Evolutionary conservation across 768 basidiomycete species (phyloP).

Genomic region (Leucosporidium creatinivorum): DNA sequence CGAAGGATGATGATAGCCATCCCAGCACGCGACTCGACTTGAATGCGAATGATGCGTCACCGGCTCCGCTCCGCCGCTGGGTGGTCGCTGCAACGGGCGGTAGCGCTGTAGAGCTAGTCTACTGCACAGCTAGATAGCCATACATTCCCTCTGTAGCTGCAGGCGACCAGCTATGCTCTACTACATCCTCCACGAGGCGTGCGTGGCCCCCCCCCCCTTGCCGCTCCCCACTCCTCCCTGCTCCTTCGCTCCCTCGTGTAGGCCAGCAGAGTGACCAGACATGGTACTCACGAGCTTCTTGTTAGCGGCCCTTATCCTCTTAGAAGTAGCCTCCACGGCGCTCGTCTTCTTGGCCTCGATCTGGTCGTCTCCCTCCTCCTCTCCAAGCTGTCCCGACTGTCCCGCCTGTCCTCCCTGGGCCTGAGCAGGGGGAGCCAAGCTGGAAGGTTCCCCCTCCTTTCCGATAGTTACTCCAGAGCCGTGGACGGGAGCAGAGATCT

Average conservation of each 20-base stretch:
- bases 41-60: no score
- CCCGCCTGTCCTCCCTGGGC: no score
- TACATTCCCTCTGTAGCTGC: background rate
- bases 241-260: no score
- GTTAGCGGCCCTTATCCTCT: constrained; percentile 33
- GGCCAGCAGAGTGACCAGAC: no score
- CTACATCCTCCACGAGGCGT: no score
- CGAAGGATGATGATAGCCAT: no score
- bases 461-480: background rate
- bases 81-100: background rate
- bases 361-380: background rate
- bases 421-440: no score
- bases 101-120: background rate
- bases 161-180: no score
- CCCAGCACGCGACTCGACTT: no score
- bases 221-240: no score
- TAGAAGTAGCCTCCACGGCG: constrained; percentile 29
- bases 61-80: background rate
- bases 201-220: background rate
- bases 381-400: no score
- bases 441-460: no score
- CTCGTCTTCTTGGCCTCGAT: constrained; percentile 22
- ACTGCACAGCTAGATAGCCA: background rate
- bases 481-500: background rate
- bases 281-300: constrained; percentile 38